Percentiles rank a stretch among this genome's conserved stretches.
These are phyloP conservation scores for Aspergillus sp. DNA, from an alignment of 2,329 filamentous ascomycete species.

Conservation along the genomic window DNA sequence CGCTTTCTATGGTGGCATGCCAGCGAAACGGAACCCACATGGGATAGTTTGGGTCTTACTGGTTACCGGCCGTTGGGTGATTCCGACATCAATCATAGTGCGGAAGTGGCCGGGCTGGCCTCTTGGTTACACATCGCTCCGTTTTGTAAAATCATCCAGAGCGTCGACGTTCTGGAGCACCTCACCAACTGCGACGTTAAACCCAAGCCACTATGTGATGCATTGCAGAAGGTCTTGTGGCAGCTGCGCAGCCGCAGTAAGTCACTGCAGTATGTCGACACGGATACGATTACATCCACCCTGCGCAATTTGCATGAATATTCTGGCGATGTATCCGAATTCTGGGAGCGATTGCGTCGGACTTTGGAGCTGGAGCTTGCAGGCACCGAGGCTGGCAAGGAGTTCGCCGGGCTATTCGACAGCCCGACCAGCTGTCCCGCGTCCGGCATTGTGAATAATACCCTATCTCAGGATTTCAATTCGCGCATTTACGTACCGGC, in stretches of 20 bases:
- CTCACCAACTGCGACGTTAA: constrained; percentile 37
- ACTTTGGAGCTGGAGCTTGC: constrained; percentile 46
- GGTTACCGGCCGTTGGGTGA: constrained; percentile 47
- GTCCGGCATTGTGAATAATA: constrained; percentile 8
- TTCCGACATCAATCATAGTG: constrained; percentile 38
- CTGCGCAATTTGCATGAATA: constrained; percentile 35
- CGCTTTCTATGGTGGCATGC: constrained; percentile 54
- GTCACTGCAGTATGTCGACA: constrained; percentile 33
- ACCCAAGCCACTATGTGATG: constrained; percentile 45
- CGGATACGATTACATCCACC: constrained; percentile 34
- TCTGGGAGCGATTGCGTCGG: constrained; percentile 47
- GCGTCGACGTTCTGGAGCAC: constrained; percentile 40
- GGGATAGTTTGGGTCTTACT: constrained; percentile 51
- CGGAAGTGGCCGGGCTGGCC: constrained; percentile 48
- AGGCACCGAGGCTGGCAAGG: constrained; percentile 34
- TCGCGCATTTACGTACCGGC: constrained; percentile 33
- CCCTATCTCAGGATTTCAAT: constrained; percentile 31
- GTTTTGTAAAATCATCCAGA: constrained; percentile 49
- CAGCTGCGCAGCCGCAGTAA: constrained; percentile 40
- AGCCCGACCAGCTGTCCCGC: constrained; percentile 24
- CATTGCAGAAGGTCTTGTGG: constrained; percentile 46
- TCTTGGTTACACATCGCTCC: constrained; percentile 53
- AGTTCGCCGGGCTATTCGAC: constrained; percentile 43
- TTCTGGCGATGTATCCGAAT: constrained; percentile 47
- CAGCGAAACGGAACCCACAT: constrained; percentile 44